phyloP scores from a whole-genome alignment of 371 early-diverging fungal species.

The Mortierella polycephala region DNA sequence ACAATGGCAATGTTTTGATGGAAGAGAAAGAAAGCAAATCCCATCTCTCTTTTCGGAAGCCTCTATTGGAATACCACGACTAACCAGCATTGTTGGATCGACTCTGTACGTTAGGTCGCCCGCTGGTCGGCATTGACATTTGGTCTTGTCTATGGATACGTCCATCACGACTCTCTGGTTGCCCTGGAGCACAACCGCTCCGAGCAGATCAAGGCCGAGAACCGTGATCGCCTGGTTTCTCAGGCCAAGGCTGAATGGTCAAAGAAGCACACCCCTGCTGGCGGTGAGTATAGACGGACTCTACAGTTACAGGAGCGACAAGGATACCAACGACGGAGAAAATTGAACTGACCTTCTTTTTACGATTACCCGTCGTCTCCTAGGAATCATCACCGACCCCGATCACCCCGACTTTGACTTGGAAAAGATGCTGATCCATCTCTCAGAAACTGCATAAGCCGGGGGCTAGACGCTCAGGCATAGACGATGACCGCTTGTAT shows the following conservation, averaged over 20 bases:
- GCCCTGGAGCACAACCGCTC: slow-evolving; percentile 65
- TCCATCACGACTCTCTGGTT: slow-evolving; percentile 69
- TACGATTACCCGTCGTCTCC: background rate
- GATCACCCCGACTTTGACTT: slow-evolving; percentile 70
- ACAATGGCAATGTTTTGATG: too few relatives aligned
- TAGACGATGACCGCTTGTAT: background rate
- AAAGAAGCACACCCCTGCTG: slow-evolving; percentile 56
- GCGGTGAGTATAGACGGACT: slow-evolving; percentile 12
- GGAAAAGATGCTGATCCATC: slow-evolving; percentile 62
- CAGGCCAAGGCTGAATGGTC: slow-evolving; percentile 72
- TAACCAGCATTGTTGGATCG: background rate
- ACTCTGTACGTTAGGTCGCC: slow-evolving; percentile 62
- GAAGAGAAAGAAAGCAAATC: too few relatives aligned
- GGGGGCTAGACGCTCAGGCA: background rate
- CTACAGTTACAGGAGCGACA: background rate
- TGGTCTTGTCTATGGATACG: slow-evolving; percentile 75
- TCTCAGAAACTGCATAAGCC: slow-evolving; percentile 28
- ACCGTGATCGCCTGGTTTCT: slow-evolving; percentile 72
- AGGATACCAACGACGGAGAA: background rate
- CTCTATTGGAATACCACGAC: too few relatives aligned
- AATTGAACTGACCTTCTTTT: background rate
- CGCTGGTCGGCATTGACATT: slow-evolving; percentile 77
- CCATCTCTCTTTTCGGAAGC: background rate
- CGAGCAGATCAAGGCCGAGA: slow-evolving; percentile 65
- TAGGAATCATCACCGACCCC: slow-evolving; percentile 58